phyloP scores from a whole-genome alignment of 495 filamentous ascomycete species.

The Penicillium egyptiacum region DNA sequence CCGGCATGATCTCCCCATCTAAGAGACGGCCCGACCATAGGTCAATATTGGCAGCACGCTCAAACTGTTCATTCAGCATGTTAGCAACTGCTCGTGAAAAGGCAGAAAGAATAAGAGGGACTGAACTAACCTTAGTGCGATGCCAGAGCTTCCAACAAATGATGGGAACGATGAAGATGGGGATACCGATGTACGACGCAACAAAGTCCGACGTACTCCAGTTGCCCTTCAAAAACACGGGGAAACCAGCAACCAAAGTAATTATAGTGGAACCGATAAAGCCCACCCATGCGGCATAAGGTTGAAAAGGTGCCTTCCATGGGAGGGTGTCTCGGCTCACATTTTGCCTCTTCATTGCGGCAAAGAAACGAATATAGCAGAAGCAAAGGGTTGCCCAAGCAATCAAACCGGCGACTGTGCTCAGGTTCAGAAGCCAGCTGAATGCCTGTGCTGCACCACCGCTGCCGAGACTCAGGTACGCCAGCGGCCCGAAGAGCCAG shows the following conservation, averaged over 20 bases:
- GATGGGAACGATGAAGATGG: conserved; percentile 59
- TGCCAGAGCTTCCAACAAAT: conserved; percentile 59
- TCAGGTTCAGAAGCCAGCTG: conserved; percentile 61
- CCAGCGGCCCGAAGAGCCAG: conserved; percentile 35
- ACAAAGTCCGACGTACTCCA: conserved; percentile 52
- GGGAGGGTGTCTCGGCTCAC: conserved; percentile 55
- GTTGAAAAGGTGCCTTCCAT: conserved; percentile 60
- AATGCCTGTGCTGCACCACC: conserved; percentile 50
- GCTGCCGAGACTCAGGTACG: conserved; percentile 42
- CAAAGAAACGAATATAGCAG: conserved; percentile 63
- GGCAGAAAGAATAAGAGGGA: background rate
- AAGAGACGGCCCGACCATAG: conserved; percentile 40
- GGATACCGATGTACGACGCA: conserved; percentile 56
- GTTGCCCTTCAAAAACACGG: conserved; percentile 39
- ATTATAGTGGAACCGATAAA: conserved; percentile 56
- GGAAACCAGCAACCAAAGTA: conserved; percentile 43
- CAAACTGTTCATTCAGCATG: conserved; percentile 19
- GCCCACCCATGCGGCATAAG: conserved; percentile 60
- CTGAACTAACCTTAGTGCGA: conserved; percentile 41
- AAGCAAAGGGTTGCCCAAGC: conserved; percentile 60
- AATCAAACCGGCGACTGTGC: conserved; percentile 58
- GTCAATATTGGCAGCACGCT: conserved; percentile 34
- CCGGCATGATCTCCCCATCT: conserved; percentile 35
- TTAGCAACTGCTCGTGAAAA: conserved; percentile 4
- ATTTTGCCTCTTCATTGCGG: conserved; percentile 58